Percentiles rank a stretch among this genome's conserved stretches.
phyloP scores from a whole-genome alignment of 495 filamentous ascomycete genomes.

The Neurospora sp. region DNA sequence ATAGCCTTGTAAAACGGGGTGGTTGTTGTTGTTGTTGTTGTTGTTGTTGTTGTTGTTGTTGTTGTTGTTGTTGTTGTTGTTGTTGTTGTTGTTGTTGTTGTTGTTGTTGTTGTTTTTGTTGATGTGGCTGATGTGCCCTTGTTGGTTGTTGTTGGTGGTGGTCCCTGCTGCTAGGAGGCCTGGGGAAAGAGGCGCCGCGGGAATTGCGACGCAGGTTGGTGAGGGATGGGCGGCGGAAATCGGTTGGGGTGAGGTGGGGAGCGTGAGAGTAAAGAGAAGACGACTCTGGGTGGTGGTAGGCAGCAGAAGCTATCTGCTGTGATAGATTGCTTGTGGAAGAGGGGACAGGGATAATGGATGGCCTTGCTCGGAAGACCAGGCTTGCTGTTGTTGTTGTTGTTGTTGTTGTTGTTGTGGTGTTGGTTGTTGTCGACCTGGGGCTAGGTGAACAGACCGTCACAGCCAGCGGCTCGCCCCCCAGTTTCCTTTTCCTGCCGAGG shows the following conservation, averaged over 20 bases:
- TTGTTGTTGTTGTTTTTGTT: neutral
- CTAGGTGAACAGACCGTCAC: neutral
- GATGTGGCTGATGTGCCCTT: neutral
- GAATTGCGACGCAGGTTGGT: conserved; percentile 9
- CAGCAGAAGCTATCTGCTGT: neutral
- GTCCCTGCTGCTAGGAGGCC: conserved; percentile 6
- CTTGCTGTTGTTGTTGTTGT: neutral
- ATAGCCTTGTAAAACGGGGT: neutral
- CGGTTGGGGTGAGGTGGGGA: neutral
- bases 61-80: neutral
- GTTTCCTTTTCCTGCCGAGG: neutral
- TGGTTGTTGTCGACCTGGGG: neutral
- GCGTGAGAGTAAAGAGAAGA: neutral
- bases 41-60: too few relatives aligned
- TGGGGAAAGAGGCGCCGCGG: conserved; percentile 10
- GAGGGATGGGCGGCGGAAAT: conserved; percentile 6
- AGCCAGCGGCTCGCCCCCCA: neutral
- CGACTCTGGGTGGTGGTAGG: neutral
- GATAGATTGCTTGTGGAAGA: neutral
- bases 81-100: neutral
- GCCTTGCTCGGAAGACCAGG: neutral
- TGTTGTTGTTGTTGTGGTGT: neutral
- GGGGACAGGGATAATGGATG: neutral
- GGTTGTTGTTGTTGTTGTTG: neutral
- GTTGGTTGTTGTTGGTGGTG: neutral